These are phyloP conservation scores for Oryza australiensis DNA, from an alignment of 176 grass and related monocot genomes.

Conservation along the genomic window DNA sequence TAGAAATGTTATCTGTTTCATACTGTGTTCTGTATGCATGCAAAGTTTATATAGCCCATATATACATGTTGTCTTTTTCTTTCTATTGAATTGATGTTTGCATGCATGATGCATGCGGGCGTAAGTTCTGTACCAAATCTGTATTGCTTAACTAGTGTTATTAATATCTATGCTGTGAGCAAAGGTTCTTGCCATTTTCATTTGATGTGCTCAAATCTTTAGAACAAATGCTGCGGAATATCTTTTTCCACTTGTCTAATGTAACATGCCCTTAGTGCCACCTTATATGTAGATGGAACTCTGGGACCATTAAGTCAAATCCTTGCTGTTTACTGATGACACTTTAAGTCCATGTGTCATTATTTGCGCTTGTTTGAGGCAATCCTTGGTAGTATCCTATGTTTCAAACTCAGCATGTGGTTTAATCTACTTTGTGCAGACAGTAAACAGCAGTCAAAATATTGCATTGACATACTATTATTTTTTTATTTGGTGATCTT, in stretches of 20 bases:
- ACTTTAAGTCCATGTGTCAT: background rate
- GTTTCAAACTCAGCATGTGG: background rate
- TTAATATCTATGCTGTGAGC: background rate
- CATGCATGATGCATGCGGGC: background rate
- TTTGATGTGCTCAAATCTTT: background rate
- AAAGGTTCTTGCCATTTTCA: background rate
- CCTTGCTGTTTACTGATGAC: too few species aligned
- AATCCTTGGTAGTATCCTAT: background rate
- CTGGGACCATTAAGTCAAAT: background rate
- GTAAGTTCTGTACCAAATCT: background rate
- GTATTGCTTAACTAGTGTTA: background rate
- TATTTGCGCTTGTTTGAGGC: background rate
- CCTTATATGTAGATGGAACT: background rate
- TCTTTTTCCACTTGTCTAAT: background rate
- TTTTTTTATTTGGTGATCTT: background rate
- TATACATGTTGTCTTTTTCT: background rate
- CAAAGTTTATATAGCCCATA: background rate
- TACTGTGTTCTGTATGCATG: background rate
- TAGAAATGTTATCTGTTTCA: background rate
- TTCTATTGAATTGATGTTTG: background rate
- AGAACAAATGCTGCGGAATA: background rate
- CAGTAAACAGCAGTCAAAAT: background rate
- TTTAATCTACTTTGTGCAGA: background rate
- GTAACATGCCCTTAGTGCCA: background rate
- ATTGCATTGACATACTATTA: background rate